Evolutionary conservation across 164 flowering plant species (phyloP).

Genomic region (Platanus orientalis): DNA sequence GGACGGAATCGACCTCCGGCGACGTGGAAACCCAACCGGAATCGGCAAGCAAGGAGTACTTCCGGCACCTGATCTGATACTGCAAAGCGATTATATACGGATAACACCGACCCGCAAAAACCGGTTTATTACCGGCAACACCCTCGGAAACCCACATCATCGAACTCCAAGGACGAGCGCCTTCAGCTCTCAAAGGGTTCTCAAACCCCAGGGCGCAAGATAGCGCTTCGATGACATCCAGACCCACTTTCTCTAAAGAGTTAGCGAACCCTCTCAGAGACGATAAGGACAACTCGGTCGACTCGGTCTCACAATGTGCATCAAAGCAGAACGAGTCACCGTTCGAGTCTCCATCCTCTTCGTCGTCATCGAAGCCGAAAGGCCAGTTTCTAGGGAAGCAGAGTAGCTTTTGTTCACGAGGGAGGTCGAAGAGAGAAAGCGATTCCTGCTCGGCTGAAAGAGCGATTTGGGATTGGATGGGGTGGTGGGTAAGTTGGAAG

Average conservation of each 20-base stretch:
- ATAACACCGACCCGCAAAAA: conserved; percentile 39
- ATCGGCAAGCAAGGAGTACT: conserved; percentile 45
- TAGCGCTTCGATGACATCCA: conserved; percentile 38
- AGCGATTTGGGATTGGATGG: conserved; percentile 46
- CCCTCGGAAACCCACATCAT: conserved; percentile 57
- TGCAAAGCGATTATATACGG: conserved; percentile 64
- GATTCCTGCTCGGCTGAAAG: conserved; percentile 56
- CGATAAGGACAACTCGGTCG: conserved; percentile 27
- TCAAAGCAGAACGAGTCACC: conserved; percentile 56
- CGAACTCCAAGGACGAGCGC: conserved; percentile 24
- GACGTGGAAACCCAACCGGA: conserved; percentile 66
- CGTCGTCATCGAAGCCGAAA: conserved; percentile 41
- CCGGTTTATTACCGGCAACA: conserved; percentile 18
- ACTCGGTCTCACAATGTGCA: conserved; percentile 24
- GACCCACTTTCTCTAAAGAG: conserved; percentile 53
- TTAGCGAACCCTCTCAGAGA: conserved; percentile 41
- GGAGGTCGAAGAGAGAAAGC: conserved; percentile 45
- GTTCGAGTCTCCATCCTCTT: conserved; percentile 27
- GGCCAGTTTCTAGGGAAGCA: conserved; percentile 57
- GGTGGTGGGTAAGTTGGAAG: conserved; percentile 56
- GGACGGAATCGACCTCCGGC: conserved; percentile 49
- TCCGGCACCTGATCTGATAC: conserved; percentile 46
- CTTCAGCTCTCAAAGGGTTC: conserved; percentile 36
- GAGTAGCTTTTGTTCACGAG: conserved; percentile 29
- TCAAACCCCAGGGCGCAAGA: conserved; percentile 43